phyloP scores from a whole-genome alignment of 768 basidiomycete genomes.

The Leccinellum rugosiceps region DNA sequence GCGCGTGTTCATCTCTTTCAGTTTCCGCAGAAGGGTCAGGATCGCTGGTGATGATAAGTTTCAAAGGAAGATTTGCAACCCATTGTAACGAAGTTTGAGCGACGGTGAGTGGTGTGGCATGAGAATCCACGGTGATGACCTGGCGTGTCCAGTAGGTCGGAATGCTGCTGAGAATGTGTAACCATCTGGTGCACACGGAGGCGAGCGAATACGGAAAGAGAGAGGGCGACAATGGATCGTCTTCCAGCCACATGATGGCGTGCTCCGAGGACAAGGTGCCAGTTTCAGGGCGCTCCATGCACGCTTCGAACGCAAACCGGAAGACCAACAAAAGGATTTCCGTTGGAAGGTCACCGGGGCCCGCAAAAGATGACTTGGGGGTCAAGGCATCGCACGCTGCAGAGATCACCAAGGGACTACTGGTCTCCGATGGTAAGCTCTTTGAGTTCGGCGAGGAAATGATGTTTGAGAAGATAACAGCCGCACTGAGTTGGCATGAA shows the following conservation, averaged over 20 bases:
- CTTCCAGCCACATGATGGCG: conserved; percentile 6
- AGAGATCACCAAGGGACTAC: neutral
- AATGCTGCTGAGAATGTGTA: conserved; percentile 9
- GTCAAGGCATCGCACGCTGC: neutral
- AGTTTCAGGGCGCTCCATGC: neutral
- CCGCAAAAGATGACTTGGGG: neutral
- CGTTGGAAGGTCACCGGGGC: neutral
- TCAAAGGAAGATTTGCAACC: neutral
- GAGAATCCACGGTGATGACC: conserved; percentile 15
- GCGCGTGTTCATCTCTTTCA: neutral
- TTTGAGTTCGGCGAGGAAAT: neutral
- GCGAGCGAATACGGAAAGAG: conserved; percentile 10
- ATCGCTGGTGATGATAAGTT: conserved; percentile 3
- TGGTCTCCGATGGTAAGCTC: neutral
- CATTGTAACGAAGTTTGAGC: neutral
- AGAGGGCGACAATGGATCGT: conserved; percentile 5
- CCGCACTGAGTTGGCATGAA: neutral
- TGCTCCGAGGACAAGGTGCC: neutral
- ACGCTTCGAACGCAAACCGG: conserved; percentile 1
- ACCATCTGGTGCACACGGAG: conserved; percentile 17
- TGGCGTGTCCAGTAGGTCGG: conserved; percentile 18
- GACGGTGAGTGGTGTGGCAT: neutral
- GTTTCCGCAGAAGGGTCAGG: neutral
- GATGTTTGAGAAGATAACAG: neutral
- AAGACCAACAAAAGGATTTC: conserved; percentile 9